A percentile compares a stretch with the other conserved stretches of the same genome.
phyloP scores from a whole-genome alignment of 495 filamentous ascomycete genomes.

The Amphirosellinia nigrospora region DNA sequence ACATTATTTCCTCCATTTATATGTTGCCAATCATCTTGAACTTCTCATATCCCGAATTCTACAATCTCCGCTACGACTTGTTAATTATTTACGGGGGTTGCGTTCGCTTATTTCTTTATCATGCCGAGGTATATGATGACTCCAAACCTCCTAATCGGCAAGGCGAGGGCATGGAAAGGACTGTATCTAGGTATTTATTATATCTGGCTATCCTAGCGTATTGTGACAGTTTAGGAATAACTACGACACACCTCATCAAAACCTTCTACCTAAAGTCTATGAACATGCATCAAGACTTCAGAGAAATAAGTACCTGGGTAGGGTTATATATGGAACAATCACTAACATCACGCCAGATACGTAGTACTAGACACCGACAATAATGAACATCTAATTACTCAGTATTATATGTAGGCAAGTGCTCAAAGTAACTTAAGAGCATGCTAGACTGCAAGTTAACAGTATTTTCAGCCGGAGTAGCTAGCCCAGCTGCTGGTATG shows the following conservation, averaged over 20 bases:
- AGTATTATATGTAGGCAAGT: neutral
- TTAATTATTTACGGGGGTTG: no score
- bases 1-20: no score
- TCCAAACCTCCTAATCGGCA: constrained; percentile 41
- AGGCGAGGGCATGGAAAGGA: constrained; percentile 34
- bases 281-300: no score
- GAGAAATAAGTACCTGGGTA: no score
- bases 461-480: neutral
- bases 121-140: constrained; percentile 47
- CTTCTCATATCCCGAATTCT: no score
- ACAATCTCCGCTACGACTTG: no score
- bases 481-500: neutral
- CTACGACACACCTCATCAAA: neutral
- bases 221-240: no score
- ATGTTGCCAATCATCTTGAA: no score
- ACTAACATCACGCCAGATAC: neutral
- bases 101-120: constrained; percentile 27
- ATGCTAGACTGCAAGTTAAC: neutral
- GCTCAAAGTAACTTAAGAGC: neutral
- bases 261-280: no score
- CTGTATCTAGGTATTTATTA: no score
- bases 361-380: neutral
- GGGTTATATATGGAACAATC: no score
- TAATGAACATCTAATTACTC: neutral
- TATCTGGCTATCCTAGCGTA: neutral